Percentiles rank a stretch among this genome's conserved stretches.
phyloP scores from a whole-genome alignment of 2,329 filamentous ascomycete species.

The Peltaster fructicola region DNA sequence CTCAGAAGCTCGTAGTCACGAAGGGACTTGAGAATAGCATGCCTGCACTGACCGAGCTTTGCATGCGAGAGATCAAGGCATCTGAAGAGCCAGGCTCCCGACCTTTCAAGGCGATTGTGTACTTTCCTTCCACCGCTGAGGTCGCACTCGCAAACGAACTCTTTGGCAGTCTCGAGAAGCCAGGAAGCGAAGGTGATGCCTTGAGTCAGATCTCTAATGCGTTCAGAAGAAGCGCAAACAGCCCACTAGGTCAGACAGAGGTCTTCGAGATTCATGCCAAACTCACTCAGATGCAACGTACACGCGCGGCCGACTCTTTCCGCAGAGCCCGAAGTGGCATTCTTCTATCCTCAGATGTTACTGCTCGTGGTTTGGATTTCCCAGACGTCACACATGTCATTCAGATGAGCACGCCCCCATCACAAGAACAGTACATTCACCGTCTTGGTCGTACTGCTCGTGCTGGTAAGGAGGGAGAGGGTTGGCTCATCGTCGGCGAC shows the following conservation, averaged over 20 bases:
- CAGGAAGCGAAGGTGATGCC: slow-evolving; percentile 9
- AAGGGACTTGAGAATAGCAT: slow-evolving; percentile 56
- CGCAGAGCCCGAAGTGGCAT: slow-evolving; percentile 40
- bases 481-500: slow-evolving; percentile 46
- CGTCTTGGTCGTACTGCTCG: slow-evolving; percentile 38
- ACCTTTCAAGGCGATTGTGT: slow-evolving; percentile 93
- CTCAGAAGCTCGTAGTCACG: slow-evolving; percentile 56
- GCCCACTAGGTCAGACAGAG: slow-evolving; percentile 20
- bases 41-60: slow-evolving; percentile 61
- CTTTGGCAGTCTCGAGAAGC: slow-evolving; percentile 31
- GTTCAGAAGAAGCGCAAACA: slow-evolving; percentile 4
- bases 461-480: slow-evolving; percentile 54
- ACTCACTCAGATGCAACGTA: slow-evolving; percentile 53
- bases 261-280: slow-evolving; percentile 59
- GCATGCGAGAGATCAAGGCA: slow-evolving; percentile 39
- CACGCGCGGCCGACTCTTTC: slow-evolving; percentile 54
- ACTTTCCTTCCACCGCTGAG: slow-evolving; percentile 63
- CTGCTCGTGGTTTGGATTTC: slow-evolving; percentile 36
- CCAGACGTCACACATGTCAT: slow-evolving; percentile 35
- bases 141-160: slow-evolving; percentile 47
- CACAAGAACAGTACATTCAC: slow-evolving; percentile 33
- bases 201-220: slow-evolving; percentile 10
- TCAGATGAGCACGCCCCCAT: slow-evolving; percentile 29
- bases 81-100: slow-evolving; percentile 20
- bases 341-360: slow-evolving; percentile 33